A percentile compares a stretch with the other conserved stretches of the same genome.
phyloP scores from a whole-genome alignment of 169 alveolate genomes.

The Toxoplasma gondii region DNA sequence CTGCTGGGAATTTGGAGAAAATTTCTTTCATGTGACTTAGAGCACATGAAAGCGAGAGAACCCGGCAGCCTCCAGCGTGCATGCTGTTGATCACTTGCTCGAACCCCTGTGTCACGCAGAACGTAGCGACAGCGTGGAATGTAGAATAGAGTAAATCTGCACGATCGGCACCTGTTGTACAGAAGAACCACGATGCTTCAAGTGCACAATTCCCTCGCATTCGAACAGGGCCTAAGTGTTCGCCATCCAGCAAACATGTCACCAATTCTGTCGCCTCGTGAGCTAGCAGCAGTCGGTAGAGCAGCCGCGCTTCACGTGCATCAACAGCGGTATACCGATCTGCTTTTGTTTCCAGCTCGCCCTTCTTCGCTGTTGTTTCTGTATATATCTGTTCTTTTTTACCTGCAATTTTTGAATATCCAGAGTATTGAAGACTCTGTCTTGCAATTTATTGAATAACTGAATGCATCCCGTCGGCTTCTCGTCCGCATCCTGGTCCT shows the following conservation, averaged over 20 bases:
- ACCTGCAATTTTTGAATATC: conserved; percentile 8
- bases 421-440: not conserved
- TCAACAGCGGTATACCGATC: no score
- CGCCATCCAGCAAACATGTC: no score
- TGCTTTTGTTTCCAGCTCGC: no score
- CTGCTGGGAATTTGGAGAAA: not conserved
- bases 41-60: conserved; percentile 24
- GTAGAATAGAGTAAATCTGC: not conserved
- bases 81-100: not conserved
- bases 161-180: not conserved
- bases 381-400: no score
- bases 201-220: no score
- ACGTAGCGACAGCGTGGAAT: not conserved
- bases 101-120: not conserved
- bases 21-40: not conserved
- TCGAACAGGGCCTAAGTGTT: no score
- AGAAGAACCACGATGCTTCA: no score
- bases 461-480: conserved; percentile 26
- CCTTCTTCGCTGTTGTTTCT: no score
- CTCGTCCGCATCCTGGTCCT: not conserved
- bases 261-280: no score
- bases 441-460: not conserved
- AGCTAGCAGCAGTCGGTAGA: no score
- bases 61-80: conserved; percentile 35
- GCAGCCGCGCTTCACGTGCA: no score